These are phyloP conservation scores for Microstegium vimineum DNA, from an alignment of 176 grass and related monocot genomes.

Conservation along the genomic window DNA sequence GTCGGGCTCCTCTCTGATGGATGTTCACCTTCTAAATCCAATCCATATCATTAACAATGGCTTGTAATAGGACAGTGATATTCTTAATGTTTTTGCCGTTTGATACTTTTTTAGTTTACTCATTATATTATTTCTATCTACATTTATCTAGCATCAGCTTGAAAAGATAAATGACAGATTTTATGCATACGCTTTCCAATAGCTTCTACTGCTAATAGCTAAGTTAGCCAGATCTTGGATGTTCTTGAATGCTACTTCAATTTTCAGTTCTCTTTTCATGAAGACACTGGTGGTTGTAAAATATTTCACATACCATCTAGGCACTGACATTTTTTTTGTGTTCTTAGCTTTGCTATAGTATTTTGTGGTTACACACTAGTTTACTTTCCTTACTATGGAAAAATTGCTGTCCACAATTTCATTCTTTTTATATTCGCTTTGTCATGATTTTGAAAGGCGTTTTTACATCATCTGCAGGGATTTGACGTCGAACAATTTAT, in stretches of 20 bases:
- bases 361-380: neutral
- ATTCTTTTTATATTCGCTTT: neutral
- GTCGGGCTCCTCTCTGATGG: neutral
- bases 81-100: neutral
- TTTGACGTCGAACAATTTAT: conserved; percentile 38
- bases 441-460: neutral
- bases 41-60: neutral
- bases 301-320: neutral
- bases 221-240: neutral
- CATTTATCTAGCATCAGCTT: conserved; percentile 3
- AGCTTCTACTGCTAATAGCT: neutral
- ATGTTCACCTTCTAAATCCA: neutral
- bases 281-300: neutral
- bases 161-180: neutral
- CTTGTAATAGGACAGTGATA: neutral
- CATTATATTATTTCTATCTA: neutral
- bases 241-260: neutral
- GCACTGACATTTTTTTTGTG: neutral
- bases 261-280: neutral
- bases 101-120: neutral
- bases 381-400: neutral
- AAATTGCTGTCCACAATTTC: neutral
- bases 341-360: neutral
- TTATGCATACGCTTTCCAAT: neutral
- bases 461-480: conserved; percentile 32